Base-by-base conservation (phyloP, 306 rosid genomes). In the Carpinus viminea region DNA sequence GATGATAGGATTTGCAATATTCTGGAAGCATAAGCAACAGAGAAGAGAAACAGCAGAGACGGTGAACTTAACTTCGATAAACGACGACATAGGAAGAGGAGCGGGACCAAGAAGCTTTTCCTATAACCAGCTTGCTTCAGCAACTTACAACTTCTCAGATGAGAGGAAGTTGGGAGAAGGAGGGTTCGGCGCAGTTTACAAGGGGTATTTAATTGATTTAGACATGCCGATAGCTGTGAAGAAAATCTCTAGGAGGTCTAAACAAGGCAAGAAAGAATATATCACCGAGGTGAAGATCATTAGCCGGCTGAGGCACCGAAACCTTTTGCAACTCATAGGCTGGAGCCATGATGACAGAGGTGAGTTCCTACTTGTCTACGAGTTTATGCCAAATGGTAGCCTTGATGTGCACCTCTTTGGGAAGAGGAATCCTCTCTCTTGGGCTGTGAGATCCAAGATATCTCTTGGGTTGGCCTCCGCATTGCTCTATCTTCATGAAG, bases 131-230 rank as follows among this genome's bases (percentile, higher is more conserved):
- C 83, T 88, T 24, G 52, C 65, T 5, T 53, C 26, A 50, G 89
- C 82, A 0, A 85, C 91, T 7, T 78, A 85, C 68, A 83, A 78
- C 46, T 88, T 88, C 80, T 82, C 83, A 1, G 28, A 17, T 2
- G 79, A 77, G 4, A 77, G 89, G 10, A 85, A 85, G 21, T 60
- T 88, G 11, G 91, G 91, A n/a, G 74, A 85, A 78, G 91, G 91
- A 68, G 91, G 91, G 1, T 88, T 88, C 75, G 91, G 91, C 34
- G 83, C 79, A 10, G 89, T 85, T 4, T 87, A 80, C 55, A 78
- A 51, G 65, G 91, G 91, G 24, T 82, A 81, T 46, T 77, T 88
- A 46, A 68, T 46, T 46, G 83, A 84, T 31, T 11, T 60, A 28
- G 81, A 88, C 26, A 43, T 76, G 47, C 13, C 65, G 17, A 54